A percentile compares a stretch with the other conserved stretches of the same genome.
phyloP scores from a whole-genome alignment of 1,139 yeast species.

The Kurtzmaniella quercitrusa region DNA sequence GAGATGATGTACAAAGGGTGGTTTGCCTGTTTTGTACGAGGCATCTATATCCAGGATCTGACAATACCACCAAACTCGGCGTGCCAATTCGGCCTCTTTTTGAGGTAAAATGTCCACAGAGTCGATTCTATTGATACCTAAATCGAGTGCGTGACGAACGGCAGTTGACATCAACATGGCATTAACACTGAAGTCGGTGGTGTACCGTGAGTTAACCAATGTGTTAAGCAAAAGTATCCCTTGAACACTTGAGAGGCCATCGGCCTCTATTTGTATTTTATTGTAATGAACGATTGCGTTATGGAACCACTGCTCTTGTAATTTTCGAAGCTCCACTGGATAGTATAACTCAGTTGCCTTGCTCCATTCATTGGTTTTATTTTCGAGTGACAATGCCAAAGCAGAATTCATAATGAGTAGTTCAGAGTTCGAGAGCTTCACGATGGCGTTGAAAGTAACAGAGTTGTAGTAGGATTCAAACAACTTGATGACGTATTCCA shows the following conservation, averaged over 20 bases:
- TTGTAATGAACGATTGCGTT: slow-evolving; percentile 20
- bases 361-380: slow-evolving; percentile 4
- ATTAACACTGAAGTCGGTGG: slow-evolving; percentile 21
- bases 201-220: slow-evolving; percentile 21
- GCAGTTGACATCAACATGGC: slow-evolving; percentile 18
- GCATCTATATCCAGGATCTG: slow-evolving; percentile 18
- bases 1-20: slow-evolving; percentile 13
- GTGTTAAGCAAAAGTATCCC: slow-evolving; percentile 20
- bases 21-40: slow-evolving; percentile 21
- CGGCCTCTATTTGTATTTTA: slow-evolving; percentile 16
- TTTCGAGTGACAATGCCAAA: slow-evolving; percentile 14
- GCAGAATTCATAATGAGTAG: slow-evolving; percentile 31
- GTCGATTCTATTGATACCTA: slow-evolving; percentile 19
- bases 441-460: not conserved
- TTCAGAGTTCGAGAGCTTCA: slow-evolving; percentile 22
- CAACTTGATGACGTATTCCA: slow-evolving; percentile 8
- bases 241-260: slow-evolving; percentile 20
- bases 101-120: slow-evolving; percentile 9
- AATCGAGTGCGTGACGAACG: slow-evolving; percentile 18
- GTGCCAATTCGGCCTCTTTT: slow-evolving; percentile 11
- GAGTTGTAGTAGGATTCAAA: slow-evolving; percentile 16
- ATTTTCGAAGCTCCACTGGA: slow-evolving; percentile 3
- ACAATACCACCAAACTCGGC: slow-evolving; percentile 22
- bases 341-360: slow-evolving; percentile 7
- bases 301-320: slow-evolving; percentile 13